Percentiles rank a stretch among this genome's conserved stretches.
Conservation (phyloP, 2,329 filamentous ascomycete genomes). For the Thielaviopsis musarum region DNA sequence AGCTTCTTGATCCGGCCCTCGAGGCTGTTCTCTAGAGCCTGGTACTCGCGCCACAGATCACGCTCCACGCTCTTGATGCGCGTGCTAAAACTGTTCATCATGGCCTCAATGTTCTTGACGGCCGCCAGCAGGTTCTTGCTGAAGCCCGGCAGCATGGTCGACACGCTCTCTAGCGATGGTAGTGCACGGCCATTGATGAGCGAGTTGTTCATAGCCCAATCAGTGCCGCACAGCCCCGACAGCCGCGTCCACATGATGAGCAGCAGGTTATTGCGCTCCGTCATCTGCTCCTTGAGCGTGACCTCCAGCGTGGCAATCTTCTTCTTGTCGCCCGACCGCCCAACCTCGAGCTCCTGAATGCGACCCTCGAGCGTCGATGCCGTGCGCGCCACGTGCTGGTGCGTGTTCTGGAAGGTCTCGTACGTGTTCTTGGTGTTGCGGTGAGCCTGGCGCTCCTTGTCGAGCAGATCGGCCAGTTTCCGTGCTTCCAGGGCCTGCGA, state of each 20-base stretch:
- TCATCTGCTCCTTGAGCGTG: slow-evolving; percentile 70
- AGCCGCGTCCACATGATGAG: slow-evolving; percentile 82
- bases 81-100: slow-evolving; percentile 60
- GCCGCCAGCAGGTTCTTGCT: slow-evolving; percentile 77
- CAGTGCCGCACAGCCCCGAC: slow-evolving; percentile 68
- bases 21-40: slow-evolving; percentile 64
- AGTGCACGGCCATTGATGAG: slow-evolving; percentile 73
- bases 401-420: slow-evolving; percentile 74
- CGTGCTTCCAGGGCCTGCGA: slow-evolving; percentile 73
- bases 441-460: slow-evolving; percentile 74
- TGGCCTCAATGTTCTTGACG: slow-evolving; percentile 69
- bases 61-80: slow-evolving; percentile 76
- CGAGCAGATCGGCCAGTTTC: slow-evolving; percentile 71
- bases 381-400: slow-evolving; percentile 72
- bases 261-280: slow-evolving; percentile 76
- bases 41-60: slow-evolving; percentile 81
- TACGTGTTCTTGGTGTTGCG: slow-evolving; percentile 76
- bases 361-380: slow-evolving; percentile 72
- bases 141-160: slow-evolving; percentile 72
- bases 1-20: slow-evolving; percentile 69
- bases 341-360: slow-evolving; percentile 72
- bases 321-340: slow-evolving; percentile 59
- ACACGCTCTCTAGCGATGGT: slow-evolving; percentile 71
- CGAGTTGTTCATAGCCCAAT: slow-evolving; percentile 82
- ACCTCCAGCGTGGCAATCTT: slow-evolving; percentile 61